These are phyloP conservation scores for Tetrapyrgos nigripes DNA, from an alignment of 1,284 basidiomycete species.

Conservation along the genomic window DNA sequence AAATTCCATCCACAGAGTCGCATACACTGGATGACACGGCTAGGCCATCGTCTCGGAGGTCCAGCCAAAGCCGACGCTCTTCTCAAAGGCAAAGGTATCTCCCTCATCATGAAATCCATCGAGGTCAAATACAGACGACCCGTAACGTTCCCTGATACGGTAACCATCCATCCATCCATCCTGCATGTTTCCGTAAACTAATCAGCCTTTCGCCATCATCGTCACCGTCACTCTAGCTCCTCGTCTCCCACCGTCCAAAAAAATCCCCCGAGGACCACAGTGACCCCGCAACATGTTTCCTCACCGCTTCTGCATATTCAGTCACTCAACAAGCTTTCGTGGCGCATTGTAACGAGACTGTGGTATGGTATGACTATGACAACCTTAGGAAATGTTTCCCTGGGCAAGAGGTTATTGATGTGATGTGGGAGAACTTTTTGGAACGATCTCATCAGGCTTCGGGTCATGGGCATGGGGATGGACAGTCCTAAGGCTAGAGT, in stretches of 20 bases:
- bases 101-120: conserved; percentile 75
- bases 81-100: conserved; percentile 65
- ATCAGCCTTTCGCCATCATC: background rate
- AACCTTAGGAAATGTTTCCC: conserved; percentile 67
- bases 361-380: conserved; percentile 83
- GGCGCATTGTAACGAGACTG: conserved; percentile 62
- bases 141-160: conserved; percentile 76
- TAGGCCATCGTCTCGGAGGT: conserved; percentile 67
- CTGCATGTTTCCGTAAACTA: background rate
- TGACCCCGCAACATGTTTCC: conserved; percentile 51
- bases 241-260: conserved; percentile 60
- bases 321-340: conserved; percentile 65
- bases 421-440: conserved; percentile 25
- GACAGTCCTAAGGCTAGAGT: too few relatives aligned
- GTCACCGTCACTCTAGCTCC: conserved; percentile 44
- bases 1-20: conserved; percentile 49
- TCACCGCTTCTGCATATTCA: conserved; percentile 65
- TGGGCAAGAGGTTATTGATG: conserved; percentile 41
- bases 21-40: conserved; percentile 64
- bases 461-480: too few relatives aligned
- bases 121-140: conserved; percentile 69
- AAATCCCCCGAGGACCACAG: conserved; percentile 15
- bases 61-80: conserved; percentile 57
- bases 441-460: background rate
- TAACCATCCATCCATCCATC: conserved; percentile 33